Percentiles rank a stretch among this genome's conserved stretches.
Evolutionary conservation across 2,329 filamentous ascomycete species (phyloP).

Genomic region (Tolypocladium amazonense): DNA sequence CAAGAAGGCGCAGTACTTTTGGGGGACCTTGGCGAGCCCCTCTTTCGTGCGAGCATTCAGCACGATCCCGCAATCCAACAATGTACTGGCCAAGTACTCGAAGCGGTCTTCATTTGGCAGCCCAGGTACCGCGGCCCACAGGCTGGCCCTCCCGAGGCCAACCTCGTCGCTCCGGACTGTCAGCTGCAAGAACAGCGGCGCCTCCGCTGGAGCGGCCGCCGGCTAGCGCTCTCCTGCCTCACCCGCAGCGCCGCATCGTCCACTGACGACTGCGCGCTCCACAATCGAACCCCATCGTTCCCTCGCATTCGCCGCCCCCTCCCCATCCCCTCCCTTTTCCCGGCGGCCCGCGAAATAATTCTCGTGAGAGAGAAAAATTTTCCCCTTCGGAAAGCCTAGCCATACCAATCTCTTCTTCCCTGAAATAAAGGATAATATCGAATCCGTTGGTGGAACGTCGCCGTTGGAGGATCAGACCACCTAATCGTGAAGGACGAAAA

Average conservation of each 20-base stretch:
- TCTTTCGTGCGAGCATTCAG: accelerated
- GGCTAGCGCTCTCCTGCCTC: background rate
- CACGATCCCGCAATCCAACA: background rate
- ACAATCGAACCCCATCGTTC: background rate
- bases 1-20: background rate
- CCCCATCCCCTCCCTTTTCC: background rate
- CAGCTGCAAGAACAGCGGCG: background rate
- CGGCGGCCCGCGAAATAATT: background rate
- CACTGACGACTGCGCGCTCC: background rate
- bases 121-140: background rate
- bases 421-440: background rate
- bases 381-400: background rate
- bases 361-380: constrained; percentile 1
- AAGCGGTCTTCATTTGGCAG: background rate
- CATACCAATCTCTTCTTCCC: background rate
- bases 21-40: background rate
- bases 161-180: background rate
- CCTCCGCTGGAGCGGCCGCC: background rate
- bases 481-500: background rate
- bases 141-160: too few relatives aligned
- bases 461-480: background rate
- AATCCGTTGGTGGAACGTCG: background rate
- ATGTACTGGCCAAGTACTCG: background rate
- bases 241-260: background rate
- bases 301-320: background rate